Evolutionary conservation across 2,329 filamentous ascomycete genomes (phyloP), one percentile per base, ranked within the genome.

Genomic region (Botrytis aclada): DNA sequence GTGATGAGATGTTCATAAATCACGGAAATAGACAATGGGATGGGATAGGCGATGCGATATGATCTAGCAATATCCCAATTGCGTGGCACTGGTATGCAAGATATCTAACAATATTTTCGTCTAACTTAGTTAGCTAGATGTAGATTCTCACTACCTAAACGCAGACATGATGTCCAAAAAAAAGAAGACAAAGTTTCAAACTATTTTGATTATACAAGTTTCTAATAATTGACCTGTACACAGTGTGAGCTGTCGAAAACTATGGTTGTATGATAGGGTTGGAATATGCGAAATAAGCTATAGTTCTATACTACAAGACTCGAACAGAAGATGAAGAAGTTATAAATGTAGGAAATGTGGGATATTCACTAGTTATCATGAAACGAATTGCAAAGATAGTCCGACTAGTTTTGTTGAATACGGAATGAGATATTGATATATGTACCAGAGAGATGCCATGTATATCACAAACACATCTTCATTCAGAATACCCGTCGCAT

Each of bases 281-380:
- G n/a, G n/a, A n/a, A n/a, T n/a, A 7, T n/a, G 25, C 6, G 25
- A 16, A 7, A 51, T 16, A 7, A n/a, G 0, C 12, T 14, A 16
- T 14, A 51, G 2, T 51, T 51, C 5, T n/a, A 51, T 12, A n/a
- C 1, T 16, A 7, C 7, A n/a, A n/a, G 5, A n/a, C 14, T n/a
- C n/a, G n/a, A 1, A n/a, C 4, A n/a, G 47, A 51, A n/a, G 25
- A n/a, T 51, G 1, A 10, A n/a, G 4, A n/a, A 14, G 14, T 4
- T 51, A 16, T 16, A 16, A 4, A 2, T 14, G 0, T n/a, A 51
- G 47, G 25, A 51, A n/a, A 12, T 4, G 2, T 25, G 47, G 0
- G 10, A n/a, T 0, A n/a, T 25, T 10, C 3, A 51, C 22, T 22
- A 4, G 10, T 51, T 51, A 25, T 2, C 8, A 45, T n/a, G 47